Evolutionary conservation across 306 rosid species (phyloP), one percentile per base, ranked within the genome.

Genomic region (Astragalus membranaceus): DNA sequence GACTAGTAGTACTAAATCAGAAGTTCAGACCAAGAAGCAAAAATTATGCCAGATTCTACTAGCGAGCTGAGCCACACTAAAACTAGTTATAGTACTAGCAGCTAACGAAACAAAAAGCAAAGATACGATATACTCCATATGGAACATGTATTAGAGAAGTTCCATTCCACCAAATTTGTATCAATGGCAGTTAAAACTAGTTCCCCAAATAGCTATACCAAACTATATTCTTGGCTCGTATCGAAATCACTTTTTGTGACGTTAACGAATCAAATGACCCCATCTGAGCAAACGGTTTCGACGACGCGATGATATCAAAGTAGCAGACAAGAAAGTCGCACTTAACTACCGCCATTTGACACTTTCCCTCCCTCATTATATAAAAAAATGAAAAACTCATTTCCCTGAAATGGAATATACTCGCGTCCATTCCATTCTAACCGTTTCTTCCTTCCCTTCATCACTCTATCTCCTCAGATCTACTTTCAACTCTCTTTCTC

Each of bases 271-370:
- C 1, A 2, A 14, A 13, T 32, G 29, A 16, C 2, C 13, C 44
- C 5, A 20, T 12, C 30, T 10, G 8, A 44, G 51, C 15, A 67
- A 65, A 48, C 74, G 16, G 66, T 66, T 76, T 69, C 70, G n/a
- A 65, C 39, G 56, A 76, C 67, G 58, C 83, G 86, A 78, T 78
- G 72, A 74, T 65, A 64, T 62, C 86, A 26, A 82, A 62, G 82
- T 20, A 35, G 42, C 7, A 73, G 51, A 48, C 61, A 35, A 65
- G 58, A 54, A 76, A 51, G 64, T 73, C 15, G 67, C 52, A 8
- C 51, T 56, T 39, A 41, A 65, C 48, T 41, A 79, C 52, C 66
- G 15, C 42, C 68, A 30, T 64, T 65, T 71, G 73, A 74, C 61
- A 41, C 6, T 53, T 61, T 67, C 70, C 74, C 75, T 51, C 62